Conservation (phyloP, 164 flowering plant species). For the Nymphaea thermarum region DNA sequence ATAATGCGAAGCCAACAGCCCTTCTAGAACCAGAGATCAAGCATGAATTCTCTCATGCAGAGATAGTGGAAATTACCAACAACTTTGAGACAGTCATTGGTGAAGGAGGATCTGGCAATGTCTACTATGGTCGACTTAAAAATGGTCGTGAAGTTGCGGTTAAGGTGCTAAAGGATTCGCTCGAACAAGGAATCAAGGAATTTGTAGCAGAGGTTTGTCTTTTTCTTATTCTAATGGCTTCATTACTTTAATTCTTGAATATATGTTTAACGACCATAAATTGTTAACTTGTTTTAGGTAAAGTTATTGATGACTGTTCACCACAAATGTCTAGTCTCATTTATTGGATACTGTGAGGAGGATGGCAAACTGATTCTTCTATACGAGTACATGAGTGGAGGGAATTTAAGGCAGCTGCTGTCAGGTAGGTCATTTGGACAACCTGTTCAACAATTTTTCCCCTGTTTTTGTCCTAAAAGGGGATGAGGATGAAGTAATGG, state of each 20-base stretch:
- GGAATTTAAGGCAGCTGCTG: neutral
- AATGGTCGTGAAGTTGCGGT: neutral
- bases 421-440: neutral
- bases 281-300: neutral
- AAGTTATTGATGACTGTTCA: slow-evolving; percentile 1
- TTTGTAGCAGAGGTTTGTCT: neutral
- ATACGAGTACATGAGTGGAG: slow-evolving; percentile 1
- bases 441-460: neutral
- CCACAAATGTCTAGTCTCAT: neutral
- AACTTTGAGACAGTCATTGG: neutral
- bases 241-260: no score
- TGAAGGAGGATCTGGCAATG: neutral
- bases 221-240: no score
- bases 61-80: neutral
- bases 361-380: neutral
- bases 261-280: neutral
- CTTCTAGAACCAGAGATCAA: no score
- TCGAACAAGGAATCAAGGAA: neutral
- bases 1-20: no score
- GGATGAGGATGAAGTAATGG: no score
- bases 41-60: neutral
- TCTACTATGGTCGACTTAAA: neutral
- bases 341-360: neutral
- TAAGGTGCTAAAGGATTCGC: neutral
- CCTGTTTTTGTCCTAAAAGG: neutral